A percentile compares a stretch with the other conserved stretches of the same genome.
Conservation (phyloP, 768 basidiomycete genomes). For the Boletus vinaceobasis region DNA sequence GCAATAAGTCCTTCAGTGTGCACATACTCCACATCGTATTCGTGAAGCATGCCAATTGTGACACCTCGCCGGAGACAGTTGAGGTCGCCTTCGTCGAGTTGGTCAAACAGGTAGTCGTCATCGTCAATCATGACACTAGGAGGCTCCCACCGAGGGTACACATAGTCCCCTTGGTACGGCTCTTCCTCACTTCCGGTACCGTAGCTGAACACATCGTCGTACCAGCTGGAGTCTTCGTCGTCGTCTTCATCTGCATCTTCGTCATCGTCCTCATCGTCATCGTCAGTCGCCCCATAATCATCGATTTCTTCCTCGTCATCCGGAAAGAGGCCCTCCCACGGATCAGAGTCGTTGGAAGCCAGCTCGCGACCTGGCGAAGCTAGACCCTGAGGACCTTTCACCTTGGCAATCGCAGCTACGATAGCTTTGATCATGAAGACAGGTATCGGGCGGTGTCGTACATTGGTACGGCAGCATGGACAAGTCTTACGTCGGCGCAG, state of each 20-base stretch:
- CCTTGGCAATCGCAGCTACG: slow-evolving; percentile 45
- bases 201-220: slow-evolving; percentile 35
- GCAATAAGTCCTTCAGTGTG: slow-evolving; percentile 55
- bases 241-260: slow-evolving; percentile 30
- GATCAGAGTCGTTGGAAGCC: slow-evolving; percentile 47
- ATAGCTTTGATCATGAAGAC: slow-evolving; percentile 67
- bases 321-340: slow-evolving; percentile 70
- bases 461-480: slow-evolving; percentile 62
- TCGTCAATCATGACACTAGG: slow-evolving; percentile 39
- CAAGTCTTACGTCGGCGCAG: slow-evolving; percentile 65
- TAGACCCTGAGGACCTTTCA: slow-evolving; percentile 29
- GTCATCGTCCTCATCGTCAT: slow-evolving; percentile 21
- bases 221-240: slow-evolving; percentile 30
- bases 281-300: slow-evolving; percentile 26
- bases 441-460: slow-evolving; percentile 60
- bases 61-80: slow-evolving; percentile 58
- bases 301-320: slow-evolving; percentile 43
- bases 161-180: slow-evolving; percentile 39
- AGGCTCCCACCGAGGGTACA: slow-evolving; percentile 56
- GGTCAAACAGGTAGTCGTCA: slow-evolving; percentile 35
- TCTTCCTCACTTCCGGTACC: slow-evolving; percentile 36
- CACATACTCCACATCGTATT: slow-evolving; percentile 52
- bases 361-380: slow-evolving; percentile 23
- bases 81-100: slow-evolving; percentile 34
- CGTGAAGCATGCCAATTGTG: slow-evolving; percentile 53